phyloP scores from a whole-genome alignment of 768 basidiomycete genomes.

The Trametes cingulata region DNA sequence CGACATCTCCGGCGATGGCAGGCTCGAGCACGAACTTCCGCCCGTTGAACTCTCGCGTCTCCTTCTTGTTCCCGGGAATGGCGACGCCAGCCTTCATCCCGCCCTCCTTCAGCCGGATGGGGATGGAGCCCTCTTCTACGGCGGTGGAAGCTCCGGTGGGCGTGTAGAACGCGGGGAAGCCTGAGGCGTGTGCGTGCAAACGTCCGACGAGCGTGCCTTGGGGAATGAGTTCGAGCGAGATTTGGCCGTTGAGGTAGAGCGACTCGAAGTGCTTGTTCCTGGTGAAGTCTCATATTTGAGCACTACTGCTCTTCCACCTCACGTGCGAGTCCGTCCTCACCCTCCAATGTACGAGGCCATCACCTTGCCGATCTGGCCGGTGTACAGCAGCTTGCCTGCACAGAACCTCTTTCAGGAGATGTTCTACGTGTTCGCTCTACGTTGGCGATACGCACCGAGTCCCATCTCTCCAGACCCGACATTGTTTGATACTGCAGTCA shows the following conservation, averaged over 20 bases:
- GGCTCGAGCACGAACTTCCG: slow-evolving; percentile 80
- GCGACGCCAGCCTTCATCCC: slow-evolving; percentile 71
- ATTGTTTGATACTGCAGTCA: slow-evolving; percentile 90
- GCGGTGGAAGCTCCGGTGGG: slow-evolving; percentile 88
- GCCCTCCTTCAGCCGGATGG: slow-evolving; percentile 75
- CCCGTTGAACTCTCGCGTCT: slow-evolving; percentile 76
- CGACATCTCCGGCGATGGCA: slow-evolving; percentile 77
- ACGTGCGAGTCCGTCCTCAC: slow-evolving; percentile 33
- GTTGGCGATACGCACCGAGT: slow-evolving; percentile 54
- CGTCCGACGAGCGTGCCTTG: slow-evolving; percentile 91
- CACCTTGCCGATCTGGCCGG: slow-evolving; percentile 77
- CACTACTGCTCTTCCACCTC: not conserved
- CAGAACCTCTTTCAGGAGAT: not conserved
- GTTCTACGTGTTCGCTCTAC: too few relatives aligned
- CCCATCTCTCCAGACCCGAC: slow-evolving; percentile 72
- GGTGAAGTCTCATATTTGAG: not conserved
- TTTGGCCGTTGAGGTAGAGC: slow-evolving; percentile 76
- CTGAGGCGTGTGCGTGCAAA: slow-evolving; percentile 84
- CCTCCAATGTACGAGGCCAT: slow-evolving; percentile 91
- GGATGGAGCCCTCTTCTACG: slow-evolving; percentile 76
- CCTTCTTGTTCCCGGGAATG: slow-evolving; percentile 74
- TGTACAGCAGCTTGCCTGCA: slow-evolving; percentile 73
- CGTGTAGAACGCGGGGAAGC: slow-evolving; percentile 92
- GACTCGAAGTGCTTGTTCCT: slow-evolving; percentile 88
- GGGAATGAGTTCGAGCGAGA: slow-evolving; percentile 86